phyloP scores from a whole-genome alignment of 2,329 filamentous ascomycete genomes.

The Fonsecaea nubica region DNA sequence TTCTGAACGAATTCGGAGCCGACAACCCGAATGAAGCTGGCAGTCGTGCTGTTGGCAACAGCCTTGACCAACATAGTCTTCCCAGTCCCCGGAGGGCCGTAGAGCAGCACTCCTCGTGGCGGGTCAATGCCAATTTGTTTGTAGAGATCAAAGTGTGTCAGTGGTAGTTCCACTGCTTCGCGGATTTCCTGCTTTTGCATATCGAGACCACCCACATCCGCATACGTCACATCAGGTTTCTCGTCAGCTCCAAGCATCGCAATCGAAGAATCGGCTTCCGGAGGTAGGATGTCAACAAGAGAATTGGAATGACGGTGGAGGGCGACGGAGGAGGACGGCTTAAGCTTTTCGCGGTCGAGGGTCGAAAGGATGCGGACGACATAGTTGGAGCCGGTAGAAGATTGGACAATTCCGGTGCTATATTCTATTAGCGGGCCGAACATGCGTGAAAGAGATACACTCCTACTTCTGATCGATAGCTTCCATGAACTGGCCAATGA shows the following conservation, averaged over 20 bases:
- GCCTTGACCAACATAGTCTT: conserved; percentile 99
- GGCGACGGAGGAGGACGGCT: conserved; percentile 96
- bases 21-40: conserved; percentile 97
- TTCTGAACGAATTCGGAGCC: conserved; percentile 99
- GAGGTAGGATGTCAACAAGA: conserved; percentile 97
- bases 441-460: not conserved
- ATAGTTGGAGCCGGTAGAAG: conserved; percentile 97
- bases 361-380: conserved; percentile 98
- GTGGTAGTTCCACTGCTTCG: conserved; percentile 93
- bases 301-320: conserved; percentile 98
- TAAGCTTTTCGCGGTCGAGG: conserved; percentile 95
- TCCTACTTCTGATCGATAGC: conserved; percentile 97
- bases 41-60: conserved; percentile 96
- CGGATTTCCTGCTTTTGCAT: conserved; percentile 99
- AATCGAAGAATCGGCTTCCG: conserved; percentile 97
- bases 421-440: conserved; percentile 37
- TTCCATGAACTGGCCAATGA: conserved; percentile 99
- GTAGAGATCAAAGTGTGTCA: conserved; percentile 98
- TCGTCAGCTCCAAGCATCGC: conserved; percentile 96
- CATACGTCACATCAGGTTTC: conserved; percentile 98
- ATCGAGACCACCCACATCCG: conserved; percentile 94
- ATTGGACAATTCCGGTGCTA: conserved; percentile 97
- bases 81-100: conserved; percentile 92
- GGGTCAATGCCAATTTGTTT: conserved; percentile 99
- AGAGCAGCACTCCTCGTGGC: conserved; percentile 92